Percentiles rank a stretch among this genome's conserved stretches.
These are phyloP conservation scores for Myxozyma neglecta DNA, from an alignment of 805 yeast genomes.

Conservation along the genomic window DNA sequence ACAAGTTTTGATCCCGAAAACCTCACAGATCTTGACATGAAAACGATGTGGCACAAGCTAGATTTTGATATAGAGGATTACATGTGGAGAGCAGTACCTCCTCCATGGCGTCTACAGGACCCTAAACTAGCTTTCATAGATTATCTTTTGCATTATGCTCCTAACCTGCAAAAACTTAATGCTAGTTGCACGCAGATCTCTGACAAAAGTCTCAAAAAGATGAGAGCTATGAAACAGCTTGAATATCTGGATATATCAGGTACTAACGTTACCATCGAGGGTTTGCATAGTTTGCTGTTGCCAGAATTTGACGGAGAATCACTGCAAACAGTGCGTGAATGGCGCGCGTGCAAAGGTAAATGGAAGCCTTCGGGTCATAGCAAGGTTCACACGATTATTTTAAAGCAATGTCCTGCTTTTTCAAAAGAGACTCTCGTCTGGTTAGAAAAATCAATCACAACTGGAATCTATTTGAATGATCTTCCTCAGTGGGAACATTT, in stretches of 20 bases:
- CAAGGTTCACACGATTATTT: background rate
- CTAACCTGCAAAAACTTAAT: constrained; percentile 2
- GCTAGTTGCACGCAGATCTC: constrained; percentile 5
- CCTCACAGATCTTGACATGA: constrained; percentile 8
- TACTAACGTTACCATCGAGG: background rate
- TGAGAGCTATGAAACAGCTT: background rate
- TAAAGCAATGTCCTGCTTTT: constrained; percentile 1
- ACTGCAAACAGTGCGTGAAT: background rate
- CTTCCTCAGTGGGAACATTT: constrained; percentile 5
- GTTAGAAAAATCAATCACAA: constrained; percentile 7
- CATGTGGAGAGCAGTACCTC: background rate
- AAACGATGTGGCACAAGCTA: background rate
- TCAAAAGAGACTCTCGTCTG: background rate
- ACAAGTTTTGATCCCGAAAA: constrained; percentile 1
- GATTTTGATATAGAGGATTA: background rate
- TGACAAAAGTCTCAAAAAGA: background rate
- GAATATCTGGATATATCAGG: constrained; percentile 12
- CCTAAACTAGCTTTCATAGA: background rate
- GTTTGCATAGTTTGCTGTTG: background rate
- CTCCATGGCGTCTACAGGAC: background rate
- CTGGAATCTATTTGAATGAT: background rate
- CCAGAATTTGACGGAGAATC: background rate
- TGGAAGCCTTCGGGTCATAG: background rate
- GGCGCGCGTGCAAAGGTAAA: background rate
- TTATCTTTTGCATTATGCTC: constrained; percentile 1